Conservation (phyloP, 495 filamentous ascomycete genomes). For the Penicillium dipodomyicola region DNA sequence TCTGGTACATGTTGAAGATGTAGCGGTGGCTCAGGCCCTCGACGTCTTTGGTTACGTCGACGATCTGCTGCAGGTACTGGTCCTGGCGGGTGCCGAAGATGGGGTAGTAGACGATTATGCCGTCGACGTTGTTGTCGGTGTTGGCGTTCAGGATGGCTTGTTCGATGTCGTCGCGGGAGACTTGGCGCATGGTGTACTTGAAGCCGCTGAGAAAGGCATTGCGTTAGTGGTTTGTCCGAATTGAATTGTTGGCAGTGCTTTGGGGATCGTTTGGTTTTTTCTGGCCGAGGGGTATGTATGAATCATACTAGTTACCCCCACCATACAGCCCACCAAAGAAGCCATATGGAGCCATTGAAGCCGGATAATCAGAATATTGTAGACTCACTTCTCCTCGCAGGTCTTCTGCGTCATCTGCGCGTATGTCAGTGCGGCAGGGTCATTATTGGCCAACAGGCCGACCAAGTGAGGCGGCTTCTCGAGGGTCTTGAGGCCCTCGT, state of each 20-base stretch:
- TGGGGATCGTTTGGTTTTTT: neutral
- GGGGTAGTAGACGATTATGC: slow-evolving; percentile 98
- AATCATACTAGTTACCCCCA: slow-evolving; percentile 25
- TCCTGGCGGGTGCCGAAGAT: slow-evolving; percentile 90
- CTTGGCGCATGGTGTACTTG: slow-evolving; percentile 74
- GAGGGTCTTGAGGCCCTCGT: slow-evolving; percentile 65
- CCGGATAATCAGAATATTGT: slow-evolving; percentile 18
- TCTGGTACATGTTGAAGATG: slow-evolving; percentile 99
- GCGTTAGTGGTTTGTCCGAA: slow-evolving; percentile 11
- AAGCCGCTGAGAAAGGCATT: slow-evolving; percentile 64
- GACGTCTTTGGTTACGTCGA: slow-evolving; percentile 85
- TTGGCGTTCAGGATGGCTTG: slow-evolving; percentile 82
- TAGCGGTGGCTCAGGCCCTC: slow-evolving; percentile 92
- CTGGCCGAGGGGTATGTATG: slow-evolving; percentile 26
- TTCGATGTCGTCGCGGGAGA: slow-evolving; percentile 84
- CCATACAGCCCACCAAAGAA: slow-evolving; percentile 9
- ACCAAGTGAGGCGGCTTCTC: slow-evolving; percentile 72
- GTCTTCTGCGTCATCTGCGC: slow-evolving; percentile 98
- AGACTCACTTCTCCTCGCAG: slow-evolving; percentile 82
- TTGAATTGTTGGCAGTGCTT: neutral
- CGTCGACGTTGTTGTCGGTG: slow-evolving; percentile 70
- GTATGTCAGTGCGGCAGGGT: slow-evolving; percentile 88
- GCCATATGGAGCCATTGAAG: slow-evolving; percentile 17
- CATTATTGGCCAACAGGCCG: slow-evolving; percentile 87
- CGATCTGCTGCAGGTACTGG: slow-evolving; percentile 93